Base-by-base conservation (phyloP, 768 basidiomycete genomes). In the Podaxis sp. region DNA sequence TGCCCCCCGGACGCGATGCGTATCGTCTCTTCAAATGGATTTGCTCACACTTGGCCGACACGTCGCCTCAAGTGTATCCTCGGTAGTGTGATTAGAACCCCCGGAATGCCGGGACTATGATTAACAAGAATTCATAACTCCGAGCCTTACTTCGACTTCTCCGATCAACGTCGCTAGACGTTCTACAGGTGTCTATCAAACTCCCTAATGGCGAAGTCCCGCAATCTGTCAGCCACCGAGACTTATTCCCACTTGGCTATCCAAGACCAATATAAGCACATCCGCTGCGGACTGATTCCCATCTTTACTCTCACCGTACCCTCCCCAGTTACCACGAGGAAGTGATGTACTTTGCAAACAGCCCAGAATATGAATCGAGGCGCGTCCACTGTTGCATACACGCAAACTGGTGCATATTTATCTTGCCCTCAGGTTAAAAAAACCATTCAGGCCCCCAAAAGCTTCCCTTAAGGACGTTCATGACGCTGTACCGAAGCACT, bases 401-500 rank as follows among this genome's bases (percentile, higher is more conserved):
- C 7, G 48, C 17, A 26, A 48, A 24, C 17, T 20, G 30, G 54
- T 33, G 26, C 20, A n/a, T 33, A n/a, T 15, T 60, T 33, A 24
- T 51, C 20, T 41, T 22, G 20, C 12, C 28, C 26, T 10, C 49
- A 83, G 82, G 63, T 69, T 80, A 51, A 69, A 71, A 40, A 77
- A 72, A 64, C 79, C 83, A 4, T 87, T 84, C 68, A 69, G 70
- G 20, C 84, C 84, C 8, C 83, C 84, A 2, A 76, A 70, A 12
- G 75, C 79, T 15, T 81, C 80, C 0, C 70, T 85, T 48, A 84
- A 84, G 69, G 79, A 85, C 57, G 74, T 86, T 56, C 84, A 83
- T 60, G 80, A 82, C 64, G 83, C 81, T 3, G 83, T 86, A 20
- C 84, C 84, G 1, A 84, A 82, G 71, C 73, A 83, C 49, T 71